Base-by-base conservation (phyloP, 352 stramenopile species). In the Pythium coloratum region DNA sequence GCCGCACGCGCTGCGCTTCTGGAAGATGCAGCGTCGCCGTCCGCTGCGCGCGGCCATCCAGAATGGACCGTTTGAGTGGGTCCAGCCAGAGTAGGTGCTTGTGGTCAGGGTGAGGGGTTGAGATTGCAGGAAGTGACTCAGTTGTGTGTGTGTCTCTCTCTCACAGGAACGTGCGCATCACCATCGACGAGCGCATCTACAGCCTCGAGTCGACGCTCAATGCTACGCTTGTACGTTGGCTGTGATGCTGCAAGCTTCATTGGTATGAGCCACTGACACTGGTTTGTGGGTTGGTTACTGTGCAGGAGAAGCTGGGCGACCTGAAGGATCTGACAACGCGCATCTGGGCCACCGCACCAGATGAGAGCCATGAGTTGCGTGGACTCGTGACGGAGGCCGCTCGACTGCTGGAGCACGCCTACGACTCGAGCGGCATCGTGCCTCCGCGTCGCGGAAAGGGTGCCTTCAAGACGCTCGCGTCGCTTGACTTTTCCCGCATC, bases 141-240 rank as follows among this genome's bases (percentile, higher is more conserved):
- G 16, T 7, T 34, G 30, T 8, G n/a, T 32, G 7, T 32, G n/a
- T 40, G 34, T 9, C 3, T 40, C 8, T 10, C 16, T 44, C 6
- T 32, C 24, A 6, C 55, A 84, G 84, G 7, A 76, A 76, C 9
- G 66, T 88, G 57, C 75, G 72, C 13, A 84, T 92, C 33, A 76
- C 78, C 1, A 72, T 88, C 12, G 63, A 76, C 30, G 85, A 94
- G 65, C 72, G 76, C 36, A 81, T 92, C 54, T 73, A 74, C 55
- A 89, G 82, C 56, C 76, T 94, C 59, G 72, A 90, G 57, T 75
- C 82, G 20, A 92, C 85, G 46, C 67, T 94, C 33, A 81, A 89
- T 47, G 74, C 77, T 3, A 73, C 89, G 61, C 67, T 94, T 76
- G 85, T 94, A 65, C 32, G 68, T 40, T 24, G 12, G 12, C 46